Conservation (phyloP, 805 yeast genomes). For the Pichia californica region DNA sequence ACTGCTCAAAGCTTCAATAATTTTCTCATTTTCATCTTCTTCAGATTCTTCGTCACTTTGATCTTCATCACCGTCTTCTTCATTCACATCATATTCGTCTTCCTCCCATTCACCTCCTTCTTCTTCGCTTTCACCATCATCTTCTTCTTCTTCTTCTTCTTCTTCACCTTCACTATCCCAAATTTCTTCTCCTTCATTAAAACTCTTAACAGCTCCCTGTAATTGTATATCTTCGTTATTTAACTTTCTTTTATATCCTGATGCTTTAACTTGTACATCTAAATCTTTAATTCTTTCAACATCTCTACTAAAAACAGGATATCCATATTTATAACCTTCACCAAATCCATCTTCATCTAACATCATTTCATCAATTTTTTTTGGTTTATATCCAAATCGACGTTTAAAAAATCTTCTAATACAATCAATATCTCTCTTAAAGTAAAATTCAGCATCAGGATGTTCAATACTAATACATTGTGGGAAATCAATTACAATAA, state of each 20-base stretch:
- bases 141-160: conserved; percentile 25
- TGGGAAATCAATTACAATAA: conserved; percentile 95
- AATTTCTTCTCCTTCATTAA: conserved; percentile 18
- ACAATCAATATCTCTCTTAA: conserved; percentile 90
- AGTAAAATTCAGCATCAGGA: conserved; percentile 78
- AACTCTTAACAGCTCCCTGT: conserved; percentile 61
- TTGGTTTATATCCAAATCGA: conserved; percentile 70
- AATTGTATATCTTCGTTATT: conserved; percentile 49
- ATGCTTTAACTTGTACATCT: conserved; percentile 86
- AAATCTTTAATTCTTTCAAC: conserved; percentile 59
- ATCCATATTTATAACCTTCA: conserved; percentile 67
- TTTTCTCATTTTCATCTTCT: conserved; percentile 40
- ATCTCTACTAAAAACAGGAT: conserved; percentile 76
- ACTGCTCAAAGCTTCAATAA: conserved; percentile 59
- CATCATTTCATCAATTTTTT: conserved; percentile 55
- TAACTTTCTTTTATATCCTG: conserved; percentile 58
- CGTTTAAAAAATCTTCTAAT: conserved; percentile 75
- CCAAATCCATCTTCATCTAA: conserved; percentile 76
- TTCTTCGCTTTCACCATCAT: conserved; percentile 5
- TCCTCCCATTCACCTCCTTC: conserved; percentile 15
- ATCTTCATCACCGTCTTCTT: conserved; percentile 28
- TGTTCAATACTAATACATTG: conserved; percentile 95
- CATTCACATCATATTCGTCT: conserved; percentile 13
- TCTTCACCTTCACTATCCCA: conserved; percentile 16
- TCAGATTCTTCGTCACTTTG: conserved; percentile 31